These are phyloP conservation scores for Limonomyces culmigenus DNA, from an alignment of 1,284 basidiomycete genomes.

Conservation along the genomic window DNA sequence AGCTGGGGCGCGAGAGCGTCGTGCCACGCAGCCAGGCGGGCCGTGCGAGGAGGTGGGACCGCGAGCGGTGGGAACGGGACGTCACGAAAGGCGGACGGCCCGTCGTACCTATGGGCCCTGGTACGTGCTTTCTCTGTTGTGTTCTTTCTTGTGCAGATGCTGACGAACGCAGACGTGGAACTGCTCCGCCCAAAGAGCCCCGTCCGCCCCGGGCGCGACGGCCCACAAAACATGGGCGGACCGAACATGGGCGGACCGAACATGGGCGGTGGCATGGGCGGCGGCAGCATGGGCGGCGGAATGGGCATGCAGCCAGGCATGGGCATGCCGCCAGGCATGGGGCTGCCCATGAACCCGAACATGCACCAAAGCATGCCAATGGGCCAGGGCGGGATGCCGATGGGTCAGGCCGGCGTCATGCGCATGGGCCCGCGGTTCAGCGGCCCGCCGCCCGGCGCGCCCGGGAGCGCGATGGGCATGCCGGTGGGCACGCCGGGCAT, in stretches of 20 bases:
- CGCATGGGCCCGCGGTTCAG: constrained; percentile 15
- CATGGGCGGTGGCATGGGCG: constrained; percentile 10
- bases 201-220: constrained; percentile 21
- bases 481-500: constrained; percentile 8
- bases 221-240: constrained; percentile 3
- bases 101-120: constrained; percentile 50
- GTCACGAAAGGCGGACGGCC: constrained; percentile 31
- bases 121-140: constrained; percentile 10
- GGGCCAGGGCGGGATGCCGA: constrained; percentile 8
- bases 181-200: constrained; percentile 79
- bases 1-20: constrained; percentile 10
- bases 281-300: constrained; percentile 5
- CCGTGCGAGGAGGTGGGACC: constrained; percentile 7
- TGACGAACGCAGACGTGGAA: constrained; percentile 48
- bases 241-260: constrained; percentile 4
- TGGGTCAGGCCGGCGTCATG: constrained; percentile 7
- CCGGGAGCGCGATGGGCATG: constrained; percentile 13
- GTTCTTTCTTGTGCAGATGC: constrained; percentile 7
- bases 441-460: constrained; percentile 1
- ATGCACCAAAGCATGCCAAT: constrained; percentile 9
- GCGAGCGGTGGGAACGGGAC: constrained; percentile 8
- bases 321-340: constrained; percentile 6
- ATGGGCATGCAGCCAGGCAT: constrained; percentile 6
- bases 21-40: constrained; percentile 3
- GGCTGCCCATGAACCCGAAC: constrained; percentile 11